Base-by-base conservation (phyloP, 192 early-diverging fungal genomes). In the Backusella mclennaniae region DNA sequence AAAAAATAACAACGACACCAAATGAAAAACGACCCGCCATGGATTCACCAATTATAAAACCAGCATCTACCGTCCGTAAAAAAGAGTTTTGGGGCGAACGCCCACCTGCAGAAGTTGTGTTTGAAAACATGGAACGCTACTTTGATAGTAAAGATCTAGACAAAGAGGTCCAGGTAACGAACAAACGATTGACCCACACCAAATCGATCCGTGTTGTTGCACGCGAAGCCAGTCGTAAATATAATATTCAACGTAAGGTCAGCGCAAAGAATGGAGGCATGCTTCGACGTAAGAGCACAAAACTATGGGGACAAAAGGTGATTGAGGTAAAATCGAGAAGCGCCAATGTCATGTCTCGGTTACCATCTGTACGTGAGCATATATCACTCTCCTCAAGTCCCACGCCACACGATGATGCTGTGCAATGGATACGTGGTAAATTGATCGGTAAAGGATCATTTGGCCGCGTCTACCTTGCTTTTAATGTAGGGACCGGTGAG, bases 391-490 rank as follows among this genome's bases (percentile, higher is more conserved):
- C 68, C 17, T 71, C 73, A 3, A 80, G 75, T 7, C 74, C 80
- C 68, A 78, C 89, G 44, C 11, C 36, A 1, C 35, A 73, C 17
- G n/a, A 52, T 26, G 66, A 44, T n/a, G 39, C 63, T 49, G 71
- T 93, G 69, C 89, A 91, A 75, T 95, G 93, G 90, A 88, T 93
- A 69, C 91, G 89, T 71, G 95, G 95, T 39, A 87, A 89, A 78
- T 82, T 95, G 42, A 95, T 96, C 80, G 95, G 95, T 36, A 92
- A 93, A 76, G 95, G 95, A 3, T 94, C 93, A 19, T 96, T 96
- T 76, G 95, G 95, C 1, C 87, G 90, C 41, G 95, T 96, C 23
- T 90, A 91, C 70, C 88, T 91, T 67, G 95, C 92, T 1, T 89
- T 95, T 75, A 95, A 93, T 73, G 80, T 92, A 15, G 88, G 87